phyloP scores from a whole-genome alignment of 805 yeast species.

The Wickerhamiella dianesei region DNA sequence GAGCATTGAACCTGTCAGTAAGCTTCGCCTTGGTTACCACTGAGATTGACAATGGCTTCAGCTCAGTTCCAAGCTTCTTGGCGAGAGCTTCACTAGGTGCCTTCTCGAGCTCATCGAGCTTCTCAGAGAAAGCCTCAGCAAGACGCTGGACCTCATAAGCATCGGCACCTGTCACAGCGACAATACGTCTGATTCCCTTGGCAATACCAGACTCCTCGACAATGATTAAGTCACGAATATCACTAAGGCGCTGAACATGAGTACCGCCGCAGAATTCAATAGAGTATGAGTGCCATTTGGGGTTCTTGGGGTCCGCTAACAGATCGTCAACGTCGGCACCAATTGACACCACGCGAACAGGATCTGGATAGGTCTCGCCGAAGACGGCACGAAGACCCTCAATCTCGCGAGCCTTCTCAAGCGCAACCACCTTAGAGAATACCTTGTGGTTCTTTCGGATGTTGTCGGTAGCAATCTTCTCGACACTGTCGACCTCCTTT shows the following conservation, averaged over 20 bases:
- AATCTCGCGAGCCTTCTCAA: slow-evolving; percentile 59
- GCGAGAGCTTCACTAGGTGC: slow-evolving; percentile 64
- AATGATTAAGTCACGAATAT: slow-evolving; percentile 78
- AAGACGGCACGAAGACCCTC: slow-evolving; percentile 91
- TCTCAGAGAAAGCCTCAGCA: slow-evolving; percentile 56
- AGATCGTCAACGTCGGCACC: slow-evolving; percentile 83
- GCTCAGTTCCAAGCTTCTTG: slow-evolving; percentile 70
- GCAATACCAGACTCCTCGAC: slow-evolving; percentile 96
- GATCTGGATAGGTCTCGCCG: slow-evolving; percentile 98
- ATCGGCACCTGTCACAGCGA: slow-evolving; percentile 86
- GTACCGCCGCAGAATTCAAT: slow-evolving; percentile 99
- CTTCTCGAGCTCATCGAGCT: slow-evolving; percentile 44
- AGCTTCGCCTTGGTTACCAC: slow-evolving; percentile 66
- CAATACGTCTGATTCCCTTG: slow-evolving; percentile 95
- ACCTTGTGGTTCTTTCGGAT: slow-evolving; percentile 62
- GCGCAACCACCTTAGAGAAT: slow-evolving; percentile 68
- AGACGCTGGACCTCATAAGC: slow-evolving; percentile 82
- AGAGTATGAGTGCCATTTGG: slow-evolving; percentile 65
- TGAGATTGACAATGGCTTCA: slow-evolving; percentile 72
- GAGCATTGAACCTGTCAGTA: slow-evolving; percentile 56
- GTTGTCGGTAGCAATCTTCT: slow-evolving; percentile 54
- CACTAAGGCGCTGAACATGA: slow-evolving; percentile 84
- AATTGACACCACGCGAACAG: slow-evolving; percentile 93
- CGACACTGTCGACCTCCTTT: slow-evolving; percentile 62
- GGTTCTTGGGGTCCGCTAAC: slow-evolving; percentile 52